Evolutionary conservation across 768 basidiomycete genomes (phyloP).

Genomic region (Kwoniella shandongensis): DNA sequence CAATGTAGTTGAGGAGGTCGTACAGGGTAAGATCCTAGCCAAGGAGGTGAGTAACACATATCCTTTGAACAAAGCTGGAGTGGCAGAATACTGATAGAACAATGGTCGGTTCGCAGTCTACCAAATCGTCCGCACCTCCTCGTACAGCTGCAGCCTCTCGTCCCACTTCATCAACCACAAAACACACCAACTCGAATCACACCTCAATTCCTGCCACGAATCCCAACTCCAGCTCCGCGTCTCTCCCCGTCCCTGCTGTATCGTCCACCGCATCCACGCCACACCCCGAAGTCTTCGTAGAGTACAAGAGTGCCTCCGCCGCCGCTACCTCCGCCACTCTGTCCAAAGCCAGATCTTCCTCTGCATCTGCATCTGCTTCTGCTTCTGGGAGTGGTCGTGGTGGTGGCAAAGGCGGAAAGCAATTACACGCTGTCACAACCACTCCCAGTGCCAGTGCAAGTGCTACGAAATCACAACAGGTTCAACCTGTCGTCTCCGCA

Average conservation of each 20-base stretch:
- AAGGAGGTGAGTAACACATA: not conserved
- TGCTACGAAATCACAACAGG: no score
- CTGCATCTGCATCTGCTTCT: not conserved
- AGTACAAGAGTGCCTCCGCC: not conserved
- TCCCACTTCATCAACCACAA: not conserved
- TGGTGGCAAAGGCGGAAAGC: no score
- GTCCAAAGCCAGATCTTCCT: not conserved
- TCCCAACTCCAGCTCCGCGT: no score
- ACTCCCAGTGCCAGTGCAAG: no score
- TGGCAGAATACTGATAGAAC: not conserved
- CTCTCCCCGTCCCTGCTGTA: not conserved
- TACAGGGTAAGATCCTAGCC: constrained; percentile 3
- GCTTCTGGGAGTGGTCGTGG: not conserved
- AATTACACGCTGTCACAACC: no score
- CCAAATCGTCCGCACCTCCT: not conserved
- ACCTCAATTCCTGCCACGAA: no score
- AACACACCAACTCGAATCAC: no score
- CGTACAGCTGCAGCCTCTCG: not conserved
- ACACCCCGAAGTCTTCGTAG: constrained; percentile 9
- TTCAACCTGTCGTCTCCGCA: constrained; percentile 2
- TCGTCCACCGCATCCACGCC: not conserved
- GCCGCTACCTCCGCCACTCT: not conserved
- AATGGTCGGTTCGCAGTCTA: not conserved
- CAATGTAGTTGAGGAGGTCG: constrained; percentile 5
- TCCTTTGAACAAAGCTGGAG: not conserved